Evolutionary conservation across 371 early-diverging fungal species (phyloP), one percentile per base, ranked within the genome.

Genomic region (Rhizopus sp.): DNA sequence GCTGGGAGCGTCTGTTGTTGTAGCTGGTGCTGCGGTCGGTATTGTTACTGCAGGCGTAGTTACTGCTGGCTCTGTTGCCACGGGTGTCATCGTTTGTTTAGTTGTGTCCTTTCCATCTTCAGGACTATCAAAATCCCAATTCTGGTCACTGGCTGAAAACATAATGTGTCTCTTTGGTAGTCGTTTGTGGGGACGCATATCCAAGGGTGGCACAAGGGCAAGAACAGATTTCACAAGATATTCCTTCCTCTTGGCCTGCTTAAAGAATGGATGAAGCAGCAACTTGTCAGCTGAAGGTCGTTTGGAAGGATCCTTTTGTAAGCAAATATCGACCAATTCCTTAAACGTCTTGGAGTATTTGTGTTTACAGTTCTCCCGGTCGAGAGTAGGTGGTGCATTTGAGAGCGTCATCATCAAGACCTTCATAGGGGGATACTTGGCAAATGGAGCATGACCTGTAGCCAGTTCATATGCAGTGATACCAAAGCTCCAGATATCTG

Each of bases 401-500:
- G 92, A 88, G 31, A 95, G 81, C 8, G 93, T 95, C 77, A 94
- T 75, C 92, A 92, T 90, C 13, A 94, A 68, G 3, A 94, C 93
- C 81, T 94, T 94, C 55, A 94, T 69, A 1, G 95, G 95, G 12
- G 95, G 93, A 58, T 80, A 91, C 67, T 93, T 93, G 13, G 95
- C 93, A 73, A 91, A 93, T 12, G 96, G 96, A 9, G 96, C 95
- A 63, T 91, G 90, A n/a, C 95, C 95, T 6, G 85, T 89, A 15
- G 95, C 93, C 34, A 96, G 75, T 65, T 96, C 96, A 40, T 94
- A 72, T 0, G 91, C 87, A 7, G 94, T 94, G 39, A 96, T 94
- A 51, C 96, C 96, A 75, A 95, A 92, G 55, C 89, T 88, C 93
- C 95, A 96, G 53, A 93, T 93, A 68, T 96, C 96, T 0, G 94